Evolutionary conservation across 495 filamentous ascomycete species (phyloP).

Genomic region (Penicillium pulvis): DNA sequence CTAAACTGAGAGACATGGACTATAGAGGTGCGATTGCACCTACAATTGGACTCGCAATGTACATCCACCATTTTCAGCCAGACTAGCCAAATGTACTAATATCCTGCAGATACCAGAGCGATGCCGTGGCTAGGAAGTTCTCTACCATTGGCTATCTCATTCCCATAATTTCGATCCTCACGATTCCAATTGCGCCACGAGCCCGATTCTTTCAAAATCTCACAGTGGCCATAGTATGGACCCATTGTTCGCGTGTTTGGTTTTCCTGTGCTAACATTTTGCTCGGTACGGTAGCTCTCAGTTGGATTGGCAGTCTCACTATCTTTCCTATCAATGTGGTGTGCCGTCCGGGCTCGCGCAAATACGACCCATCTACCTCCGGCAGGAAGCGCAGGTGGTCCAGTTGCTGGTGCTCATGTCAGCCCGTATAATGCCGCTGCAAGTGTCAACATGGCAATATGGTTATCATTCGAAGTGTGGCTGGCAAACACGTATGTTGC

Average conservation of each 20-base stretch:
- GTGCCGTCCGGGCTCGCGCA: background rate
- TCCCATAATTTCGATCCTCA: conserved; percentile 13
- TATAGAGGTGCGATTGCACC: conserved; percentile 10
- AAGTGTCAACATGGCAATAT: conserved; percentile 10
- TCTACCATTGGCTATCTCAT: conserved; percentile 17
- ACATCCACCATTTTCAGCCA: background rate
- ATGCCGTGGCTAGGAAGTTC: conserved; percentile 2
- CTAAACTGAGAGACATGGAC: conserved; percentile 3
- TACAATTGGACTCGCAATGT: conserved; percentile 11
- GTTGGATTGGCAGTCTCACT: background rate
- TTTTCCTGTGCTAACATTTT: background rate
- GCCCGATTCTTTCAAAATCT: conserved; percentile 13
- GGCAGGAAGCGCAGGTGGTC: background rate
- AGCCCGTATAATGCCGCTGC: conserved; percentile 11
- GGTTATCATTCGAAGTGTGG: conserved; percentile 12
- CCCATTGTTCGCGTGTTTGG: too few relatives aligned
- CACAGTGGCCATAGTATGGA: conserved; percentile 6
- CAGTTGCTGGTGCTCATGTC: conserved; percentile 6
- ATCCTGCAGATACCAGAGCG: conserved; percentile 11
- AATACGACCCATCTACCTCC: background rate
- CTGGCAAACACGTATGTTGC: conserved; percentile 8
- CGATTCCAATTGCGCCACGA: conserved; percentile 7
- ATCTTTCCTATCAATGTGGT: background rate
- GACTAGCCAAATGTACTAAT: background rate
- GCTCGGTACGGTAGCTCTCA: background rate